Evolutionary conservation across 2,329 filamentous ascomycete species (phyloP).

Genomic region (Diaporthe australafricana): DNA sequence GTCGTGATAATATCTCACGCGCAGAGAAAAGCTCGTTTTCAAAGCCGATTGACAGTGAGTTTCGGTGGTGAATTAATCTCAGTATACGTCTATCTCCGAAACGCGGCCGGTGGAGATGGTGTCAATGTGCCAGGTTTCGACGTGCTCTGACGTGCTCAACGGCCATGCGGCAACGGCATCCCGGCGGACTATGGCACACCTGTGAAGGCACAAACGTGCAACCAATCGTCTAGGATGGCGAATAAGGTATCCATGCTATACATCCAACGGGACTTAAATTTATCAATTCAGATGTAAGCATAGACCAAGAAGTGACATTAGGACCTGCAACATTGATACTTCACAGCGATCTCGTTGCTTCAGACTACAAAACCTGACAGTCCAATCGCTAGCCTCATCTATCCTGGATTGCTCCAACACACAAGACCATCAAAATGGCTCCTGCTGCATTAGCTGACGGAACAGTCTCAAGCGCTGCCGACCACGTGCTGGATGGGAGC

Average conservation of each 20-base stretch:
- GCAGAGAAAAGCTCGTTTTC: not conserved
- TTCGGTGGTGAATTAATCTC: not conserved
- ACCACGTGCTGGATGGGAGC: not conserved
- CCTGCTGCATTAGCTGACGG: not conserved
- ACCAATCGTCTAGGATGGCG: not conserved
- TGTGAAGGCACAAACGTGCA: not conserved
- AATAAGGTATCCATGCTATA: not conserved
- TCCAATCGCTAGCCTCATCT: not conserved
- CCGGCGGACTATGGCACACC: not conserved
- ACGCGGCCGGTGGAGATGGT: slow-evolving; percentile 32
- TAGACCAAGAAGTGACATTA: not conserved
- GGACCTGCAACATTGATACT: not conserved
- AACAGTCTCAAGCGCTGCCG: not conserved
- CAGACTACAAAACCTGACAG: not conserved
- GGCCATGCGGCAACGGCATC: slow-evolving; percentile 14
- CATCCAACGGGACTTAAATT: not conserved
- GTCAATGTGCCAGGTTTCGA: slow-evolving; percentile 31
- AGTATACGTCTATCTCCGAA: not conserved
- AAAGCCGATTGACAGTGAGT: not conserved
- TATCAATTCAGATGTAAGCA: not conserved
- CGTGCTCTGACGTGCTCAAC: slow-evolving; percentile 37
- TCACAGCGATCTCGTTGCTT: not conserved
- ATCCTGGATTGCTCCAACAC: not conserved
- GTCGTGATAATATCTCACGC: not conserved
- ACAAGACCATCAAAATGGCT: not conserved